These are phyloP conservation scores for Clavulina sp. DNA, from an alignment of 768 basidiomycete genomes.

Conservation along the genomic window DNA sequence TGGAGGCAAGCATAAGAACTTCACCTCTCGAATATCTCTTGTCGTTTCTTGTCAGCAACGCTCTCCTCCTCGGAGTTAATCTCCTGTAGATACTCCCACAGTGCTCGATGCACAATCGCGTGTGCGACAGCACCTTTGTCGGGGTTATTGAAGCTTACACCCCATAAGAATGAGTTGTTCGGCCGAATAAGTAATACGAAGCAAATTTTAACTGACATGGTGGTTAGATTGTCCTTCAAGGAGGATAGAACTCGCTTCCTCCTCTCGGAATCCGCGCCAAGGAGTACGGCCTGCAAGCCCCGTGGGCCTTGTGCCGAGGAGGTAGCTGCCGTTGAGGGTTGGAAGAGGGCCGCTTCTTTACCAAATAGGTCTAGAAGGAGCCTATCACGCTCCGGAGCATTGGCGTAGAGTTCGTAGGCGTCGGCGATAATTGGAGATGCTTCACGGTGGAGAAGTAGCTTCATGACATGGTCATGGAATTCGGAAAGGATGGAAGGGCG, in stretches of 20 bases:
- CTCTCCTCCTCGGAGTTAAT: slow-evolving; percentile 40
- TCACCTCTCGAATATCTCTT: slow-evolving; percentile 69
- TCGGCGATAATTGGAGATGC: slow-evolving; percentile 74
- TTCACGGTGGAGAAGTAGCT: slow-evolving; percentile 68
- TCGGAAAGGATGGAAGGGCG: slow-evolving; percentile 61
- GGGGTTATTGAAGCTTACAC: slow-evolving; percentile 68
- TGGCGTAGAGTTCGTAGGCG: slow-evolving; percentile 73
- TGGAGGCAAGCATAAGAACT: too few species aligned
- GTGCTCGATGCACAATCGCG: slow-evolving; percentile 68
- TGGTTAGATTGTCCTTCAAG: slow-evolving; percentile 54
- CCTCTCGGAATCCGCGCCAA: slow-evolving; percentile 42
- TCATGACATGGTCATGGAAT: slow-evolving; percentile 58
- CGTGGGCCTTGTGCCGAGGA: slow-evolving; percentile 2
- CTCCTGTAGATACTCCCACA: slow-evolving; percentile 70
- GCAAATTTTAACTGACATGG: slow-evolving; percentile 37
- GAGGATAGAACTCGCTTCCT: slow-evolving; percentile 46
- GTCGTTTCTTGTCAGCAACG: slow-evolving; percentile 43
- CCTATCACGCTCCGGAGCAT: slow-evolving; percentile 65
- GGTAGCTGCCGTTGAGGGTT: slow-evolving; percentile 35
- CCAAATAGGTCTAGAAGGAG: slow-evolving; percentile 82
- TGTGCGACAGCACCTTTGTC: slow-evolving; percentile 82
- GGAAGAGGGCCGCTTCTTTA: slow-evolving; percentile 65
- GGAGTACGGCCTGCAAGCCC: slow-evolving; percentile 51
- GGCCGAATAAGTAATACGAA: not conserved
- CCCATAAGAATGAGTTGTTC: not conserved